These are phyloP conservation scores for Globisporangium parvum DNA, from an alignment of 352 stramenopile species.

Conservation along the genomic window DNA sequence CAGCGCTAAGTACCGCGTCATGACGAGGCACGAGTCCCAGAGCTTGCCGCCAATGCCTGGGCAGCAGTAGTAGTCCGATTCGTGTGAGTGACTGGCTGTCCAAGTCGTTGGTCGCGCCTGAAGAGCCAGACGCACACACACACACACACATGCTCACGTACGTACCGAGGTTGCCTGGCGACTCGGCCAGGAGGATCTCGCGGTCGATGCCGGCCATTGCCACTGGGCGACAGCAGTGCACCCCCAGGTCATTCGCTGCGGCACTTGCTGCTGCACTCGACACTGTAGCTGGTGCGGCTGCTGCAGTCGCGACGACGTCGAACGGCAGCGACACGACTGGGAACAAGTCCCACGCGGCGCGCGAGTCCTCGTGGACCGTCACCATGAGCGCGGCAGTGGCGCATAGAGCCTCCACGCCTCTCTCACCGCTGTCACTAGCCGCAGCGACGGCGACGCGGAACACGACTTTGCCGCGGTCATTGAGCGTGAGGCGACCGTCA, in stretches of 20 bases:
- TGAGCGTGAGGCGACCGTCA: slow-evolving; percentile 36
- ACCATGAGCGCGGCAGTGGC: slow-evolving; percentile 35
- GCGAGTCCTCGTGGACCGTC: slow-evolving; percentile 25
- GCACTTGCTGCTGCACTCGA: slow-evolving; percentile 12
- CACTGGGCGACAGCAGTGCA: slow-evolving; percentile 69
- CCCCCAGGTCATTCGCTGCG: slow-evolving; percentile 29
- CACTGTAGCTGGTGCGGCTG: background rate
- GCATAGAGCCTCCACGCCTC: background rate
- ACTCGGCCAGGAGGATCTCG: too few relatives aligned
- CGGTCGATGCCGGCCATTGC: slow-evolving; percentile 35
- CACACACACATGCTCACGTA: too few relatives aligned
- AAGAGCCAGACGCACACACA: too few relatives aligned
- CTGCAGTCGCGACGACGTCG: slow-evolving; percentile 14
- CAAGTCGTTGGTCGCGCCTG: too few relatives aligned
- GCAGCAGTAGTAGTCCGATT: too few relatives aligned
- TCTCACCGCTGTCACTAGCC: background rate
- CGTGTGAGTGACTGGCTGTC: too few relatives aligned
- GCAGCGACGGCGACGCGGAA: slow-evolving; percentile 38
- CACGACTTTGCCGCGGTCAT: slow-evolving; percentile 52
- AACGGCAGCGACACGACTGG: slow-evolving; percentile 66
- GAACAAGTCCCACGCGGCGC: too few relatives aligned
- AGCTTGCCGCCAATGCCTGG: slow-evolving; percentile 68
- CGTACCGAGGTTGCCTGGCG: slow-evolving; percentile 45
- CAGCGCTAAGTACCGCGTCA: slow-evolving; percentile 52
- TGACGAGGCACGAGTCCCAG: slow-evolving; percentile 76